These are phyloP conservation scores for Carpinus fangiana DNA, from an alignment of 306 rosid species.

Conservation along the genomic window DNA sequence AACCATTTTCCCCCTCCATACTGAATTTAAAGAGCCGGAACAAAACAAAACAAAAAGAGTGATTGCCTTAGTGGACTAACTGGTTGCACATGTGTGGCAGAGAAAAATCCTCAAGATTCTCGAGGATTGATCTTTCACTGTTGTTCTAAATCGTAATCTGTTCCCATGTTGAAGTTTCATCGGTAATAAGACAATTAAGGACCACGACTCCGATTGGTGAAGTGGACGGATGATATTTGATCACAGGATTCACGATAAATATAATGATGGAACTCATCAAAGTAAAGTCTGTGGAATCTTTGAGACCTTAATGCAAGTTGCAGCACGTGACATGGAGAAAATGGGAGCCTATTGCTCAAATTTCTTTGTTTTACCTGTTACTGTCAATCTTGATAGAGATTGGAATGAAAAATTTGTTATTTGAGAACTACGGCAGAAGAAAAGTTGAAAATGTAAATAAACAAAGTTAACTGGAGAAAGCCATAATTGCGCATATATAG, in stretches of 20 bases:
- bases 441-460: not conserved
- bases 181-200: not conserved
- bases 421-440: not conserved
- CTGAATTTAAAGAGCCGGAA: too few relatives aligned
- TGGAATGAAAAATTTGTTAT: not conserved
- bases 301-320: not conserved
- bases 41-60: too few relatives aligned
- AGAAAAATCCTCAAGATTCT: not conserved
- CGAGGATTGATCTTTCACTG: too few relatives aligned
- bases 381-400: not conserved
- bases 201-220: not conserved
- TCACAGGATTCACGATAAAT: too few relatives aligned
- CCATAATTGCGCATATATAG: not conserved
- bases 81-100: too few relatives aligned
- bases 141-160: too few relatives aligned
- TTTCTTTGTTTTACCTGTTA: not conserved
- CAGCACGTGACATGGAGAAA: not conserved
- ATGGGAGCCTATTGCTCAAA: not conserved
- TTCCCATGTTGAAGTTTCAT: not conserved
- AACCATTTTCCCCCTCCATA: too few relatives aligned
- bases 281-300: not conserved
- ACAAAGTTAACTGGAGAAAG: not conserved
- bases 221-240: not conserved
- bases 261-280: not conserved
- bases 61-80: too few relatives aligned